A percentile compares a stretch with the other conserved stretches of the same genome.
These are phyloP conservation scores for Fusarium sp. DNA, from an alignment of 2,329 filamentous ascomycete species.

Conservation along the genomic window DNA sequence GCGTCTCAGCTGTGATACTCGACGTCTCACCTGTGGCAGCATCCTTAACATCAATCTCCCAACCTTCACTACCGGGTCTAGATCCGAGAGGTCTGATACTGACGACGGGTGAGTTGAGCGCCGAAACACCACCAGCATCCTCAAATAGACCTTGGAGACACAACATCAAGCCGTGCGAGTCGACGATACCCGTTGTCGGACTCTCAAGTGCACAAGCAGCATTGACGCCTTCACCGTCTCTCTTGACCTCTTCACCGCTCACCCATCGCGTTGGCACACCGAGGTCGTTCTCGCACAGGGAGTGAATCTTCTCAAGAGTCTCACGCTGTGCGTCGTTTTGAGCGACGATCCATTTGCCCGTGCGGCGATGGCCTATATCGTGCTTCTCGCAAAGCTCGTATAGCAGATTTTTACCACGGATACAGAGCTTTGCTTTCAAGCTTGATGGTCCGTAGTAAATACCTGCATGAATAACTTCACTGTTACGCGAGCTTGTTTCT, in stretches of 20 bases:
- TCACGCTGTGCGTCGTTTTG: conserved; percentile 77
- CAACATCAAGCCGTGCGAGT: conserved; percentile 86
- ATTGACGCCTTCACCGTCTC: conserved; percentile 78
- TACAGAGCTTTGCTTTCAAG: conserved; percentile 86
- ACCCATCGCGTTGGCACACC: conserved; percentile 79
- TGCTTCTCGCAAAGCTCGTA: conserved; percentile 79
- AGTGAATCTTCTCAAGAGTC: conserved; percentile 64
- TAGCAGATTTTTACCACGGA: conserved; percentile 77
- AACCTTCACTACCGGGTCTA: conserved; percentile 67
- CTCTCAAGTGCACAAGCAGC: conserved; percentile 78
- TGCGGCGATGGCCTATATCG: conserved; percentile 75
- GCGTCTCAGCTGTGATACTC: conserved; percentile 75
- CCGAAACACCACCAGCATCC: conserved; percentile 77
- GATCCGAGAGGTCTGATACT: conserved; percentile 60
- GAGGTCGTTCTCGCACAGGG: conserved; percentile 51
- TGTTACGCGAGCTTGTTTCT: conserved; percentile 90
- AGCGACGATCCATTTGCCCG: conserved; percentile 95
- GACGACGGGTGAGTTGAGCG: conserved; percentile 73
- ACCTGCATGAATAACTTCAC: conserved; percentile 95
- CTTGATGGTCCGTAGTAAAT: conserved; percentile 83
- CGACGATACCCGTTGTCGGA: conserved; percentile 87
- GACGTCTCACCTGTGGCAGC: conserved; percentile 56
- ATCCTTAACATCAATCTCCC: conserved; percentile 70
- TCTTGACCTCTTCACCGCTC: conserved; percentile 65
- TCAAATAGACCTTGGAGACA: conserved; percentile 81